Evolutionary conservation across 441 rosid species (phyloP).

Genomic region (Capsella rubella): DNA sequence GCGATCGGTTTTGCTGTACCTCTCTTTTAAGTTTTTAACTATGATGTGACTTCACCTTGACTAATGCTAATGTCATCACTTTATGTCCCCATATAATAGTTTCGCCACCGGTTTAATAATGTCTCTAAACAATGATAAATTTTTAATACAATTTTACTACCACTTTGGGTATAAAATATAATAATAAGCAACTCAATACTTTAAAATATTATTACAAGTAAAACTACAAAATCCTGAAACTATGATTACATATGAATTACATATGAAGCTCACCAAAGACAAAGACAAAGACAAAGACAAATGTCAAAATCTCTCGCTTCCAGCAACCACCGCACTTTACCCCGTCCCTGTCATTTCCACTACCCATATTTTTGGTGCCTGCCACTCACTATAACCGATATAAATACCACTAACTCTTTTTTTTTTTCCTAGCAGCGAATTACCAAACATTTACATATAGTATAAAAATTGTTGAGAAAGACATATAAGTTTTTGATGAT

Average conservation of each 20-base stretch:
- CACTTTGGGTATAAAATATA: not conserved
- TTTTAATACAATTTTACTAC: not conserved
- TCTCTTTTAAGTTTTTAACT: not conserved
- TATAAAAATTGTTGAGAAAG: too few relatives aligned
- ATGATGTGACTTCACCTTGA: slow-evolving; percentile 34
- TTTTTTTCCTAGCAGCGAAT: not conserved
- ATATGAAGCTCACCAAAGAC: slow-evolving; percentile 21
- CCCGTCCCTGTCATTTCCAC: slow-evolving; percentile 30
- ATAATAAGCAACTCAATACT: not conserved
- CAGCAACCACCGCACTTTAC: slow-evolving; percentile 44
- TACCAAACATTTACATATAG: not conserved
- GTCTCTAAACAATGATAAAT: not conserved
- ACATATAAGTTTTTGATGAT: not conserved
- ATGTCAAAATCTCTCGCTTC: slow-evolving; percentile 28
- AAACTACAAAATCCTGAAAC: not conserved
- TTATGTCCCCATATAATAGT: not conserved
- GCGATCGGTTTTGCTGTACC: not conserved
- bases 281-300: slow-evolving; percentile 36
- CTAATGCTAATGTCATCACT: slow-evolving; percentile 35
- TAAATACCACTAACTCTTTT: not conserved
- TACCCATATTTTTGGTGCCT: slow-evolving; percentile 22
- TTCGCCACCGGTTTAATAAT: not conserved
- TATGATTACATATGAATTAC: slow-evolving; percentile 12
- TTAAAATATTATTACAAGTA: not conserved
- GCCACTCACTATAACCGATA: not conserved